Evolutionary conservation across 2,329 filamentous ascomycete species (phyloP), one percentile per base, ranked within the genome.

Genomic region (Ophiostoma perfectum): DNA sequence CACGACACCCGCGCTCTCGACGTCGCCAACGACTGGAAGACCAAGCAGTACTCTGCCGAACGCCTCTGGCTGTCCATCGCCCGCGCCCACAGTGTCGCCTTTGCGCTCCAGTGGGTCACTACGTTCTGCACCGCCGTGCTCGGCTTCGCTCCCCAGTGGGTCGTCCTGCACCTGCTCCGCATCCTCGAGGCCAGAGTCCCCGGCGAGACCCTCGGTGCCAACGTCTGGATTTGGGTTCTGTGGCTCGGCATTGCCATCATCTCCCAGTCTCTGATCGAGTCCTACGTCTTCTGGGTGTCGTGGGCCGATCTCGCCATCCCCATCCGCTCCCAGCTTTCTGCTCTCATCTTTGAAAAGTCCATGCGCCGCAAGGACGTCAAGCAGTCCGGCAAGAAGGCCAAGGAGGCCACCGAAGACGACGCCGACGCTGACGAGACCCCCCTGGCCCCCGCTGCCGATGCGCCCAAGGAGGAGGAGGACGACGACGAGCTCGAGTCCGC

Each of bases 311-410:
- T 93, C 11, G 82, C 83, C 63, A 81, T 92, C 38, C 88, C 90
- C 0, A 80, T 93, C 16, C 86, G 89, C 66, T 84, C 87, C 41
- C 88, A 93, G 73, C 79, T 95, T 2, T 87, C 89, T 1, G 84
- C 89, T 0, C 81, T 92, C 7, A 84, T 94, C 16, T 94, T 93
- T 73, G 85, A 88, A 70, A 95, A 95, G 76, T 85, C 90, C 0
- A 86, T 93, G 81, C 84, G 88, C 60, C 84, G 88, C 65, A 94
- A 94, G 75, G 91, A 93, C 75, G 86, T 91, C 55, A 92, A 92
- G 75, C 84, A 86, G 11, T 81, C 84, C 4, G 81, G 80, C 47
- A 87, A 84, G 73, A 73, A 77, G 9, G 75, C 80, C 65, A 78
- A 79, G 45, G 74, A 78, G 5, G 39, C 70, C 74, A 18, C 75